These are phyloP conservation scores for Alternaria infectoria DNA, from an alignment of 2,329 filamentous ascomycete genomes.

Conservation along the genomic window DNA sequence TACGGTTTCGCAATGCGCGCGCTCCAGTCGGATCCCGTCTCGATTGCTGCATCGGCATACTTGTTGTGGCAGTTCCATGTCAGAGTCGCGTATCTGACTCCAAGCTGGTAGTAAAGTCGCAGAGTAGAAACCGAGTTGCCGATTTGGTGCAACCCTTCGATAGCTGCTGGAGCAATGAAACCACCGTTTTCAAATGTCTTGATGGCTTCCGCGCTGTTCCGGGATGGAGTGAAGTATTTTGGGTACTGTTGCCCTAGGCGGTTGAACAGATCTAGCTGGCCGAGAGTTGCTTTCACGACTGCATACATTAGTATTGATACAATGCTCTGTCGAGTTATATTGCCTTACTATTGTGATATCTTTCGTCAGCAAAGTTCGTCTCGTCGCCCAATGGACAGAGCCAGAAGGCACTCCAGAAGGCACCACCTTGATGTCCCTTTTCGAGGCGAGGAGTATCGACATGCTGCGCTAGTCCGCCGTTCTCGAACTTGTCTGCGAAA, in stretches of 20 bases:
- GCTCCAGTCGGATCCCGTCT: conserved; percentile 54
- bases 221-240: conserved; percentile 69
- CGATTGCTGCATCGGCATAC: conserved; percentile 83
- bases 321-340: not conserved
- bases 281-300: conserved; percentile 71
- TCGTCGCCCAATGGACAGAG: conserved; percentile 72
- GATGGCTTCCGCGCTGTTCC: conserved; percentile 66
- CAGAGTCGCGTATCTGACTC: conserved; percentile 85
- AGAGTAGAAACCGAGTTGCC: conserved; percentile 81
- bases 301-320: conserved; percentile 12
- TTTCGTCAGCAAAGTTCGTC: conserved; percentile 74
- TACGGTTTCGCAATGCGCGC: conserved; percentile 58
- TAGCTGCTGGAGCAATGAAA: conserved; percentile 46
- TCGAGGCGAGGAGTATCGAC: conserved; percentile 80
- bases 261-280: conserved; percentile 76
- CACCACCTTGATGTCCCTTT: conserved; percentile 75
- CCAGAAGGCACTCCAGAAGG: conserved; percentile 92
- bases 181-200: conserved; percentile 54
- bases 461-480: conserved; percentile 71
- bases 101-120: conserved; percentile 75
- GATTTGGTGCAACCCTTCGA: conserved; percentile 83
- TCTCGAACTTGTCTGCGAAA: conserved; percentile 76
- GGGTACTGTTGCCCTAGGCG: conserved; percentile 70
- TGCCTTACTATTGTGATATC: conserved; percentile 69
- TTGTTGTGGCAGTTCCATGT: conserved; percentile 94